These are phyloP conservation scores for Geoglossum glabrum DNA, from an alignment of 495 filamentous ascomycete genomes.

Conservation along the genomic window DNA sequence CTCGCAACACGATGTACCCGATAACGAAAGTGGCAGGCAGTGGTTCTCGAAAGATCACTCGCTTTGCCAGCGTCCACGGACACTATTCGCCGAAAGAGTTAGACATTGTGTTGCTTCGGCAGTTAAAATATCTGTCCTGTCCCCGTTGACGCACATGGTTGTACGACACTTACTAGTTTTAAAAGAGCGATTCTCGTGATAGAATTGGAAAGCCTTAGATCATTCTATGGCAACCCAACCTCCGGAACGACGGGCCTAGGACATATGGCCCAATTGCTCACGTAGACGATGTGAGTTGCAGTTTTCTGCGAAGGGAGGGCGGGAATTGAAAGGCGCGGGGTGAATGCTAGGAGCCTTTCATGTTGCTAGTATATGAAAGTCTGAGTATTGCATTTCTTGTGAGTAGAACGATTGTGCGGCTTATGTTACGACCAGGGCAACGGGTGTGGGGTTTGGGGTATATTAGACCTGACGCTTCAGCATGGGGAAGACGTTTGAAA, in stretches of 20 bases:
- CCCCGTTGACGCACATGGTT: constrained; percentile 46
- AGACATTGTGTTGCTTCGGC: constrained; percentile 68
- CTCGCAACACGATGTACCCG: constrained; percentile 69
- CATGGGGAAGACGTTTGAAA: too few relatives aligned
- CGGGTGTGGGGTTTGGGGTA: constrained; percentile 43
- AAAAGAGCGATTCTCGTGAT: constrained; percentile 37
- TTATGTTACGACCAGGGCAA: constrained; percentile 48
- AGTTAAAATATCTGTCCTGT: constrained; percentile 51
- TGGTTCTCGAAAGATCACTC: constrained; percentile 38
- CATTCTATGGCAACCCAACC: constrained; percentile 89
- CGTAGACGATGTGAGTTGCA: constrained; percentile 50
- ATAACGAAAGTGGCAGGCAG: constrained; percentile 53
- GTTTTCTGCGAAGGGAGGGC: constrained; percentile 46
- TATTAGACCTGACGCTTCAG: constrained; percentile 86
- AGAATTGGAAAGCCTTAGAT: constrained; percentile 43
- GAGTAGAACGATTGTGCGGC: constrained; percentile 2
- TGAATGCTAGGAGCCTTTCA: constrained; percentile 57
- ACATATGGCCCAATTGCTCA: constrained; percentile 60
- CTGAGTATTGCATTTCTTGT: constrained; percentile 35
- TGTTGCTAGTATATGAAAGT: constrained; percentile 63
- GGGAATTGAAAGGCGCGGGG: constrained; percentile 47
- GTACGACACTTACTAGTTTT: constrained; percentile 48
- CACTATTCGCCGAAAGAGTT: constrained; percentile 95
- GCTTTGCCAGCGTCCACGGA: constrained; percentile 79
- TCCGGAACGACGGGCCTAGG: constrained; percentile 88